Evolutionary conservation across 2,329 filamentous ascomycete species (phyloP).

Genomic region (Fusarium sp.): DNA sequence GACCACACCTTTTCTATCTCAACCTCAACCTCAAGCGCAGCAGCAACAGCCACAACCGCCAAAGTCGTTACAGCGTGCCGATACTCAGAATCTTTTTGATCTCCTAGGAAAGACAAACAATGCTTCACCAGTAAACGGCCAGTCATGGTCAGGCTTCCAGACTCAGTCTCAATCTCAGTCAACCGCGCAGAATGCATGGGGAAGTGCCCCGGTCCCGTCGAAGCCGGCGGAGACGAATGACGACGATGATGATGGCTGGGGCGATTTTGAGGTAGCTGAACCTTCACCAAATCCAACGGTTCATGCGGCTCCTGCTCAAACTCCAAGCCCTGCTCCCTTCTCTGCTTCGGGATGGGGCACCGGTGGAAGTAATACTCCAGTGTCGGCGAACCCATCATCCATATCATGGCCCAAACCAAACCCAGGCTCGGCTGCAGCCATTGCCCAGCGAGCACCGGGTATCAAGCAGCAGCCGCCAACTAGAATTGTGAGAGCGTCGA

Average conservation of each 20-base stretch:
- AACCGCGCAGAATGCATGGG: conserved; percentile 34
- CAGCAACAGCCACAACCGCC: conserved; percentile 9
- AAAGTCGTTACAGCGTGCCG: conserved; percentile 25
- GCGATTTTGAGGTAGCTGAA: conserved; percentile 72
- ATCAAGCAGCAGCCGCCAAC: conserved; percentile 27
- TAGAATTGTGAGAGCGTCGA: conserved; percentile 58
- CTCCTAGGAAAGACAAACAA: conserved; percentile 37
- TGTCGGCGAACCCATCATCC: conserved; percentile 26
- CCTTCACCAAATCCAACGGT: conserved; percentile 34
- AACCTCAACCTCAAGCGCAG: conserved; percentile 10
- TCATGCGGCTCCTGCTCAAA: conserved; percentile 28
- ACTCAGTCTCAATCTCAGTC: conserved; percentile 44
- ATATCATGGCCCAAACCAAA: conserved; percentile 34
- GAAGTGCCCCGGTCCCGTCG: conserved; percentile 21
- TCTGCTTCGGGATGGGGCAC: conserved; percentile 31
- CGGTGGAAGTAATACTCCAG: conserved; percentile 3
- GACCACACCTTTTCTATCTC: conserved; percentile 24
- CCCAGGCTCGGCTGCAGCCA: conserved; percentile 7
- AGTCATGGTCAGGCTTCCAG: conserved; percentile 50
- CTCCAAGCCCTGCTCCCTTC: conserved; percentile 4
- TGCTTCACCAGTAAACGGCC: conserved; percentile 20
- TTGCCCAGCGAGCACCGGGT: conserved; percentile 9
- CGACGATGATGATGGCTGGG: conserved; percentile 73
- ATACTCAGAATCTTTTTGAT: conserved; percentile 45
- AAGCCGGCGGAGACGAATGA: conserved; percentile 43